A percentile compares a stretch with the other conserved stretches of the same genome.
Conservation (phyloP, 1,139 yeast genomes). For the Pichia sorboxylosa region DNA sequence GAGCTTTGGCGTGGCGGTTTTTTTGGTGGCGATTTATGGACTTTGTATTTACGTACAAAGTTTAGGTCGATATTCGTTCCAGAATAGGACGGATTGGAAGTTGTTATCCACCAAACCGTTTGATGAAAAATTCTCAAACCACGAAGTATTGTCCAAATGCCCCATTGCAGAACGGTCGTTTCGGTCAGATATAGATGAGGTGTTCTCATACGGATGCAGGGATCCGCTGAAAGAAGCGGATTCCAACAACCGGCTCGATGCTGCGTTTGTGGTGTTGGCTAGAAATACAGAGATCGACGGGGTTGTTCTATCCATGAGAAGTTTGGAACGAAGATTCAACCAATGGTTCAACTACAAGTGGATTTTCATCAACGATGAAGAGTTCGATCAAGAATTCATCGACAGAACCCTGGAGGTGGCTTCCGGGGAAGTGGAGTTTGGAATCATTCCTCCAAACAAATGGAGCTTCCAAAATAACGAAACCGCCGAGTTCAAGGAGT, state of each 20-base stretch:
- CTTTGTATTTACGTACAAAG: too few species aligned
- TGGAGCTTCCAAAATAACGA: constrained; percentile 45
- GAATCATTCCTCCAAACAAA: constrained; percentile 35
- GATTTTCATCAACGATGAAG: constrained; percentile 72
- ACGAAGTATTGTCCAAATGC: constrained; percentile 8
- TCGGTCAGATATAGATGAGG: constrained; percentile 28
- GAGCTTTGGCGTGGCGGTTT: too few species aligned
- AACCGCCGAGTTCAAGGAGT: constrained; percentile 33
- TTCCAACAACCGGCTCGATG: constrained; percentile 41
- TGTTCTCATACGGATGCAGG: constrained; percentile 44
- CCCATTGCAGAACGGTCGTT: constrained; percentile 26
- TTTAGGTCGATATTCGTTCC: too few species aligned
- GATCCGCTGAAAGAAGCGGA: constrained; percentile 24
- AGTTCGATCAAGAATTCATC: constrained; percentile 55
- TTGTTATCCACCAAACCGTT: constrained; percentile 3
- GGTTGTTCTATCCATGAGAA: constrained; percentile 54
- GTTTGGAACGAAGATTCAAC: constrained; percentile 76
- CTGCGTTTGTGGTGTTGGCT: constrained; percentile 74
- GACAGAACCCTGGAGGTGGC: constrained; percentile 37
- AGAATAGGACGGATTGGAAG: too few species aligned
- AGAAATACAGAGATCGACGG: constrained; percentile 64
- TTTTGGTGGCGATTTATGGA: too few species aligned
- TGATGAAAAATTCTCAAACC: constrained; percentile 7
- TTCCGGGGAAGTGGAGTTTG: constrained; percentile 53
- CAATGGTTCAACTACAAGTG: constrained; percentile 88